Base-by-base conservation (phyloP, 1,139 yeast species). In the Suhomyces chickasaworum region DNA sequence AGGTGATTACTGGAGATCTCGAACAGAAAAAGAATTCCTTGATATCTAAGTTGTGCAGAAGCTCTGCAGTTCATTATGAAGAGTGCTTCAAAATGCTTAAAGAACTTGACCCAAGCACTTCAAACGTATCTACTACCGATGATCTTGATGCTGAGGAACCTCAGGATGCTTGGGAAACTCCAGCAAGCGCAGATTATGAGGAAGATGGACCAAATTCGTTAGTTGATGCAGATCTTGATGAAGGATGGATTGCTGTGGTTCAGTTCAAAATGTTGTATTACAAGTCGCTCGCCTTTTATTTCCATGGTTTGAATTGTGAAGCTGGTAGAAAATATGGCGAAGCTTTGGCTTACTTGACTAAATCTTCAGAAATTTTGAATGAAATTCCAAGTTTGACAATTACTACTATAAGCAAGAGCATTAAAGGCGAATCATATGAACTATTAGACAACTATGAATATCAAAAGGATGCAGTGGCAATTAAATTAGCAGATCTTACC, bases 11-110 rank as follows among this genome's bases (percentile, higher is more conserved):
- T 40, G 73, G 71, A 7, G 79, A 75, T 52, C 55, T 69, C 43
- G 71, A 71, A 27, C 79, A 73, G 52, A 65, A 68, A 41, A 84
- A 83, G 57, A 83, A 85, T 37, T 80, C 93, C 0, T 72, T 91
- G 61, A 77, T 86, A 27, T 75, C 96, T 10, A 89, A 83, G 63
- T 73, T 93, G 46, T 83, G 95, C 21, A 70, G 78, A 45, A 77
- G 89, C 3, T 73, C 93, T 1, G 69, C 84, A 6, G 65, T 68
- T 4, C 68, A 81, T 47, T 90, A 81, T 60, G 79, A 73, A 30
- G 72, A 75, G 10, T 81, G 89, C 45, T 60, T 46, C 42, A 54
- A 61, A 7, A 60, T 52, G 68, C 63, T 52, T 71, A 75, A 42
- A 59, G 71, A 51, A 63, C 76, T 54, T 60, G 66, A 50, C 8